These are phyloP conservation scores for Pyricularia grisea DNA, from an alignment of 2,329 filamentous ascomycete genomes.

Conservation along the genomic window DNA sequence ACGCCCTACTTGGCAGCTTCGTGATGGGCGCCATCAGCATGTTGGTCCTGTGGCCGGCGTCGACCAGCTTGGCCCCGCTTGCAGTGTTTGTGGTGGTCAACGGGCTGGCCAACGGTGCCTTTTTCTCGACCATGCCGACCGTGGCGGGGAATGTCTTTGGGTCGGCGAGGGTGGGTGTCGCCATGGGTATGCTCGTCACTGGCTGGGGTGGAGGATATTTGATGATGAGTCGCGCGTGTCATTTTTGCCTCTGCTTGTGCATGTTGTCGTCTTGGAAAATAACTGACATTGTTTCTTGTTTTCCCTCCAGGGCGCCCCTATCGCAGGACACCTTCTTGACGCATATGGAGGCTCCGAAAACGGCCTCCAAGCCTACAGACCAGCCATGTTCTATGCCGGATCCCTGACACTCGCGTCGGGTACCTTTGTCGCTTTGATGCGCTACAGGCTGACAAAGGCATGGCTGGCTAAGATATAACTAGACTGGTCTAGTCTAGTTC, in stretches of 20 bases:
- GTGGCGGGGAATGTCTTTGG: conserved; percentile 52
- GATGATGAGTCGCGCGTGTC: conserved; percentile 32
- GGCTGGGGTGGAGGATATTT: conserved; percentile 54
- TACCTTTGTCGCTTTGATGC: conserved; percentile 28
- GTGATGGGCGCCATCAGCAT: conserved; percentile 46
- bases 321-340: conserved; percentile 49
- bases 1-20: conserved; percentile 41
- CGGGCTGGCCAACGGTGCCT: conserved; percentile 50
- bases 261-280: not conserved
- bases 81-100: conserved; percentile 50
- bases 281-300: not conserved
- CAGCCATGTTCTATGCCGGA: conserved; percentile 54
- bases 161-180: conserved; percentile 40
- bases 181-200: conserved; percentile 53
- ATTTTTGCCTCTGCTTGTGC: not conserved
- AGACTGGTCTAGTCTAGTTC: not conserved
- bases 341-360: conserved; percentile 40
- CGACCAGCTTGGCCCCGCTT: conserved; percentile 41
- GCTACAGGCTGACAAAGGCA: conserved; percentile 30
- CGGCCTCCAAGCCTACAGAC: conserved; percentile 43
- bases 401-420: conserved; percentile 37
- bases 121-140: conserved; percentile 56
- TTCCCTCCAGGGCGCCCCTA: conserved; percentile 37
- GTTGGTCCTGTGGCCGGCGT: conserved; percentile 52
- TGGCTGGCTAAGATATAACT: conserved; percentile 23